A percentile compares a stretch with the other conserved stretches of the same genome.
Conservation (phyloP, 2,329 filamentous ascomycete species). For the Ascochyta koolunga region DNA sequence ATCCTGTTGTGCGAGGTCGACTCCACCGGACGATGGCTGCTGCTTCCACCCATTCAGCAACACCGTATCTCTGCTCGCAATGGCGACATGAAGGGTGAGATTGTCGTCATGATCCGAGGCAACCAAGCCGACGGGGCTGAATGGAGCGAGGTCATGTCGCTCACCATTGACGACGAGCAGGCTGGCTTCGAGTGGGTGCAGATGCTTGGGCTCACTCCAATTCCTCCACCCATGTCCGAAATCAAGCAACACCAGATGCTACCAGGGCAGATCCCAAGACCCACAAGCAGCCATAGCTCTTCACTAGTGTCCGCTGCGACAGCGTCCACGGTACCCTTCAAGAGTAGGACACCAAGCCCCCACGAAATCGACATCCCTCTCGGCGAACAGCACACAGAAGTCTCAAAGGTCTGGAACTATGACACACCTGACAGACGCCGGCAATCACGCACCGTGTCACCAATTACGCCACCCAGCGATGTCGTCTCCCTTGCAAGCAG, state of each 20-base stretch:
- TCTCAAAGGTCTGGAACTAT: conserved; percentile 54
- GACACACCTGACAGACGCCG: conserved; percentile 40
- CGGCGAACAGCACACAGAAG: conserved; percentile 60
- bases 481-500: conserved; percentile 43
- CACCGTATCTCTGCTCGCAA: conserved; percentile 77
- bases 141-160: conserved; percentile 85
- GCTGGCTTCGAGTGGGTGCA: conserved; percentile 85
- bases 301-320: conserved; percentile 53
- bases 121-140: conserved; percentile 64
- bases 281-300: conserved; percentile 60
- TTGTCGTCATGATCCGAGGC: conserved; percentile 88
- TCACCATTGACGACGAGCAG: conserved; percentile 76
- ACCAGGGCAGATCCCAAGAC: conserved; percentile 49
- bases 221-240: conserved; percentile 62
- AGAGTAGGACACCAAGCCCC: conserved; percentile 55
- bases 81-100: conserved; percentile 72
- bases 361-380: conserved; percentile 66
- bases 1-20: conserved; percentile 93
- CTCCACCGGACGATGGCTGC: conserved; percentile 75
- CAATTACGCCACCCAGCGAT: conserved; percentile 46
- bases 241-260: conserved; percentile 59
- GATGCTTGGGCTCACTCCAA: conserved; percentile 73
- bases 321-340: conserved; percentile 40
- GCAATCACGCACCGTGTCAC: conserved; percentile 41
- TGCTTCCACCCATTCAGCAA: conserved; percentile 86